Evolutionary conservation across 176 grass and related monocot species (phyloP).

Genomic region (Oryza coarctata): DNA sequence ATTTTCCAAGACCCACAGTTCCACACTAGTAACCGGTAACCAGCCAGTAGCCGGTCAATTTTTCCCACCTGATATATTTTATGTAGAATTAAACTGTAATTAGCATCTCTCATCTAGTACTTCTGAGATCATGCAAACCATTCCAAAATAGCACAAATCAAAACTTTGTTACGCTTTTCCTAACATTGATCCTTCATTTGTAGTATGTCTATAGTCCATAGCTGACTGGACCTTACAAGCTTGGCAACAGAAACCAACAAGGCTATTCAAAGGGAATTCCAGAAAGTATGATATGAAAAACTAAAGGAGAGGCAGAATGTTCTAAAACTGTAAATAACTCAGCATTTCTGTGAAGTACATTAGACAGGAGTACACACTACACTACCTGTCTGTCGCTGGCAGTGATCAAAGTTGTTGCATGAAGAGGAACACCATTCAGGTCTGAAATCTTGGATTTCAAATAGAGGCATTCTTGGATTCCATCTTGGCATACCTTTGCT

Average conservation of each 20-base stretch:
- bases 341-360: background rate
- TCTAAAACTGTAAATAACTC: slow-evolving; percentile 14
- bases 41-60: background rate
- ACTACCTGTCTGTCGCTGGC: slow-evolving; percentile 48
- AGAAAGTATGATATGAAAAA: background rate
- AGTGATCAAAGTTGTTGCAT: slow-evolving; percentile 14
- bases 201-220: background rate
- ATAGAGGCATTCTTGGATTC: slow-evolving; percentile 55
- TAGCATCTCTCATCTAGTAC: too few species aligned
- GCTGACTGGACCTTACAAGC: background rate
- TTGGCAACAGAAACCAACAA: slow-evolving; percentile 1
- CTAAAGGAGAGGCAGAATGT: background rate
- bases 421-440: slow-evolving; percentile 33
- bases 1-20: background rate
- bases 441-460: slow-evolving; percentile 75
- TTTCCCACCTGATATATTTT: background rate
- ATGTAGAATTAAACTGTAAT: background rate
- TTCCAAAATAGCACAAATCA: background rate
- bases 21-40: background rate
- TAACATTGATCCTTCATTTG: background rate
- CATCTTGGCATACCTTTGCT: slow-evolving; percentile 36
- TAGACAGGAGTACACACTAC: background rate
- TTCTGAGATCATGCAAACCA: background rate
- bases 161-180: background rate
- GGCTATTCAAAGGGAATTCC: slow-evolving; percentile 9